Base-by-base conservation (phyloP, 257 asterid genomes). In the Nicotiana paniculata region DNA sequence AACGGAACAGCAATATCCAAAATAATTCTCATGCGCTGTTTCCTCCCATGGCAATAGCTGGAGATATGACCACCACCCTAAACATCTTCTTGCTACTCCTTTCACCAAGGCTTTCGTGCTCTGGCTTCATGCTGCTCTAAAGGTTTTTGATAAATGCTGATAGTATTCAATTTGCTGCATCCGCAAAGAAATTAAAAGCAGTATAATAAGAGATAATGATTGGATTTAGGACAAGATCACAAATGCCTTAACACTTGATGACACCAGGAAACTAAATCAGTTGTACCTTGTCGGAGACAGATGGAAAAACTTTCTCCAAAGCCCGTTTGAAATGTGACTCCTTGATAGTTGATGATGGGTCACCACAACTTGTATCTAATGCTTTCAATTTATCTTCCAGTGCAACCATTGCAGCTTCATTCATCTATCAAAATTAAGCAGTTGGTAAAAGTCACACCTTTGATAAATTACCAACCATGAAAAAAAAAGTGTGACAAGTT, bases 91-190 rank as follows among this genome's bases (percentile, higher is more conserved):
- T 68, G 10, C 13, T 11, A 1, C 74, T 32, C 61, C 63, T 26
- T 3, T 15, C 43, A 48, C 43, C 62, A 26, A 15, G 26, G 43
- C 35, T 51, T 74, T 74, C 63, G 18, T 53, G 57, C 16, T 51
- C 82, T 48, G 30, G 26, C 48, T 64, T 87, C 87, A 87, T 11
- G 85, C 84, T 43, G 69, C 69, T 55, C 82, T 86, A 83, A 90
- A 83, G 72, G 78, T 86, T 85, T 87, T 78, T 8, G 96, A 90
- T 81, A 89, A 86, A 33, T 4, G 83, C n/a, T 89, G 80, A 84
- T 91, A 95, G 79, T 83, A 84, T 65, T 82, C 83, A 81, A 75
- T 86, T 95, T 95, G 96, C 98, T 93, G 97, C 91, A 88, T 81
- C 55, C 82, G 61, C 67, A 59, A 48, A 35, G 2, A 63, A 83